Percentiles rank a stretch among this genome's conserved stretches.
phyloP scores from a whole-genome alignment of 148 eudicot genomes.

The Vaccinium vitisidaea region DNA sequence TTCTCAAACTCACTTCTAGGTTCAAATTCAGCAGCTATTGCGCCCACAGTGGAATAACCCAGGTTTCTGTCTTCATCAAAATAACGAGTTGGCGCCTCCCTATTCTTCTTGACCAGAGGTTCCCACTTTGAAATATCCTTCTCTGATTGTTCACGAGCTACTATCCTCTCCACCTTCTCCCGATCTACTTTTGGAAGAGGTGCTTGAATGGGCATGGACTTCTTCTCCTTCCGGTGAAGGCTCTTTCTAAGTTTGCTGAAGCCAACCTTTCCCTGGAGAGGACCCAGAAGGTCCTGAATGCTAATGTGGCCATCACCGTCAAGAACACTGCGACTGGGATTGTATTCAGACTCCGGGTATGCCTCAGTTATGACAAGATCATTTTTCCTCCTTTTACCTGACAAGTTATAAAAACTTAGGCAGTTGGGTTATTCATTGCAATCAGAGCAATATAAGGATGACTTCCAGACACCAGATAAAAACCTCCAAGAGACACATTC shows the following conservation, averaged over 20 bases:
- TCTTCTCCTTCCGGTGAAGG: constrained; percentile 46
- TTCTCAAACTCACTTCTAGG: constrained; percentile 88
- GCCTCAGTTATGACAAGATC: constrained; percentile 61
- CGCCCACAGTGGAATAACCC: constrained; percentile 80
- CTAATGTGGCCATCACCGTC: constrained; percentile 64
- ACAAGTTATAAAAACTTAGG: background rate
- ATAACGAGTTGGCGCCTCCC: constrained; percentile 76
- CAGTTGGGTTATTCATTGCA: background rate
- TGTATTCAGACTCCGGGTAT: constrained; percentile 86
- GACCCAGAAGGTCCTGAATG: constrained; percentile 70
- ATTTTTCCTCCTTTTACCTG: constrained; percentile 68
- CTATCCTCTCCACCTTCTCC: constrained; percentile 66
- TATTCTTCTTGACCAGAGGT: constrained; percentile 63
- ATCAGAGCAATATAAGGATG: background rate
- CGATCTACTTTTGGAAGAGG: constrained; percentile 74
- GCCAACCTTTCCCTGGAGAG: constrained; percentile 59
- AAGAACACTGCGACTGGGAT: constrained; percentile 78
- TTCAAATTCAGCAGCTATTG: constrained; percentile 90
- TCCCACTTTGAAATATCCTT: constrained; percentile 76
- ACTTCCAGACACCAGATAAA: constrained; percentile 3
- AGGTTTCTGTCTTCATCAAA: constrained; percentile 56
- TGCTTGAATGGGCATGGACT: constrained; percentile 48
- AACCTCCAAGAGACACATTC: background rate
- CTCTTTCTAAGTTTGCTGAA: constrained; percentile 54
- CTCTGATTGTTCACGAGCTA: constrained; percentile 55